Percentiles rank a stretch among this genome's conserved stretches.
Conservation (phyloP, 2,329 filamentous ascomycete genomes). For the Cordyceps javanica region DNA sequence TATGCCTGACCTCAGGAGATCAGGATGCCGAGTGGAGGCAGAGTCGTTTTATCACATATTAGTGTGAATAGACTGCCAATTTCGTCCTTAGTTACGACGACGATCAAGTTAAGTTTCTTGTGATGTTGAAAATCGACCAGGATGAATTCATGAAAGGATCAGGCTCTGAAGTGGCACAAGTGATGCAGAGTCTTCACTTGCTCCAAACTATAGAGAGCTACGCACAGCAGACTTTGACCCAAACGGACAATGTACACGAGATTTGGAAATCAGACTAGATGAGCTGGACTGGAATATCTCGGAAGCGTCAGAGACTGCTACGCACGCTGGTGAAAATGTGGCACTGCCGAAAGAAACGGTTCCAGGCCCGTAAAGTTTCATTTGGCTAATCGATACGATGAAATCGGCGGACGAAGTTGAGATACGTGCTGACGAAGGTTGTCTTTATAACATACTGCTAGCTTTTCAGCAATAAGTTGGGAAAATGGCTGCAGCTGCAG, state of each 20-base stretch:
- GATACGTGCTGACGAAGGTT: not conserved
- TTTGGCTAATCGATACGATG: not conserved
- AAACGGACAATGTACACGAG: not conserved
- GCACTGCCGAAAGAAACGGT: not conserved
- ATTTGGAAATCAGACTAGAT: not conserved
- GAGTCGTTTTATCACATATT: too few species aligned
- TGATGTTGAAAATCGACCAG: not conserved
- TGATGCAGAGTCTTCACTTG: not conserved
- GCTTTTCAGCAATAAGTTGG: not conserved
- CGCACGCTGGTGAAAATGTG: not conserved
- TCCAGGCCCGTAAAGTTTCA: not conserved
- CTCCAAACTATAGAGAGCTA: not conserved
- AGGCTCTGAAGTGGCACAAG: not conserved
- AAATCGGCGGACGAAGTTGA: not conserved
- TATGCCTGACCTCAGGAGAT: too few species aligned
- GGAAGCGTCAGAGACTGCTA: not conserved
- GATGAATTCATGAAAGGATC: not conserved
- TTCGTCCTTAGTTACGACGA: too few species aligned
- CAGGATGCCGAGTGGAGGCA: too few species aligned
- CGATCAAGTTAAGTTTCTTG: too few species aligned
- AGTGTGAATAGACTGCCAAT: too few species aligned
- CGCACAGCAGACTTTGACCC: not conserved
- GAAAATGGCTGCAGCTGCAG: not conserved
- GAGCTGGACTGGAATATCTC: not conserved
- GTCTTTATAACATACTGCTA: not conserved